These are phyloP conservation scores for Ogataea neopini DNA, from an alignment of 805 yeast species.

Conservation along the genomic window DNA sequence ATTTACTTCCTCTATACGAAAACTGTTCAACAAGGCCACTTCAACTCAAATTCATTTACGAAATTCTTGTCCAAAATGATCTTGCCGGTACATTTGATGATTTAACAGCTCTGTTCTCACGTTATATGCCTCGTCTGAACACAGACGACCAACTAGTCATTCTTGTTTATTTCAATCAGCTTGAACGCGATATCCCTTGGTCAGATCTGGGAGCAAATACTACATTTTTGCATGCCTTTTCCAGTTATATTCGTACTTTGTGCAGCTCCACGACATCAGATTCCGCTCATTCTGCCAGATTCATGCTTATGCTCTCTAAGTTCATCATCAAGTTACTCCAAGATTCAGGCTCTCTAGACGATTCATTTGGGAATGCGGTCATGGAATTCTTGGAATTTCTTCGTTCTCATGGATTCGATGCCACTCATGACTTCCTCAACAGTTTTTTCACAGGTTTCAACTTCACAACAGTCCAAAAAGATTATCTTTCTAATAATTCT, in stretches of 20 bases:
- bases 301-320: conserved; percentile 27
- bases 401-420: conserved; percentile 12
- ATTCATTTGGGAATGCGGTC: conserved; percentile 19
- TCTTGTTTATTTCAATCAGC: conserved; percentile 31
- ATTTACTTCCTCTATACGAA: conserved; percentile 22
- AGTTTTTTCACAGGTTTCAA: conserved; percentile 19
- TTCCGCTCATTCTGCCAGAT: conserved; percentile 15
- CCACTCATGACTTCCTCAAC: conserved; percentile 21
- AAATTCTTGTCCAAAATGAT: conserved; percentile 30
- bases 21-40: conserved; percentile 20
- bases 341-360: conserved; percentile 15
- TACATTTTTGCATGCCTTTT: conserved; percentile 19
- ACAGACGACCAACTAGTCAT: conserved; percentile 26
- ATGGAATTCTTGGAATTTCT: conserved; percentile 19
- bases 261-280: conserved; percentile 1
- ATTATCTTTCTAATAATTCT: conserved; percentile 10
- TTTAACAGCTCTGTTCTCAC: conserved; percentile 23
- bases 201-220: conserved; percentile 12
- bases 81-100: conserved; percentile 28
- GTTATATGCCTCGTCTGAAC: conserved; percentile 15
- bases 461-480: conserved; percentile 22
- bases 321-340: conserved; percentile 23
- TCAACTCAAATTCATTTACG: conserved; percentile 32
- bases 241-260: conserved; percentile 13
- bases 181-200: conserved; percentile 28